phyloP scores from a whole-genome alignment of 75 land plant species.

The Sequoia sempervirens region DNA sequence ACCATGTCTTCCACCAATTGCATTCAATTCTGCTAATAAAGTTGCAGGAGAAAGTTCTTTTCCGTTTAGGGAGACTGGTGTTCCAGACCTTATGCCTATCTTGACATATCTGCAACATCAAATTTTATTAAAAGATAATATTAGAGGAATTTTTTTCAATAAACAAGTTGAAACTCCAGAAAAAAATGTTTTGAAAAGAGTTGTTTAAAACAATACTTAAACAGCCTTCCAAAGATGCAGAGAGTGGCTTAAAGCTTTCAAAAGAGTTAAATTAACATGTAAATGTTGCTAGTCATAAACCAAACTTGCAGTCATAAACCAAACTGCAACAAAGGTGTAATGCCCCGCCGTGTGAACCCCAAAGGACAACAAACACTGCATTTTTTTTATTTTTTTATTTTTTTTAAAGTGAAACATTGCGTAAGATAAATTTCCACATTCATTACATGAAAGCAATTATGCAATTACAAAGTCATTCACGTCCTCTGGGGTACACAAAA shows the following conservation, averaged over 20 bases:
- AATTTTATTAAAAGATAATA: background rate
- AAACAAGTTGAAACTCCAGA: background rate
- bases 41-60: constrained; percentile 78
- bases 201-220: background rate
- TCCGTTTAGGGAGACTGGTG: constrained; percentile 83
- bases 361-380: too few relatives aligned
- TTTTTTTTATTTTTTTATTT: too few relatives aligned
- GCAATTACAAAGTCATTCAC: too few relatives aligned
- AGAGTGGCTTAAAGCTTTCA: background rate
- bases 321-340: background rate
- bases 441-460: too few relatives aligned
- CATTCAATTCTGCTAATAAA: constrained; percentile 68
- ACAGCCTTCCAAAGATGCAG: background rate
- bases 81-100: constrained; percentile 73
- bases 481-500: too few relatives aligned
- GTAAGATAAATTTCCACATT: too few relatives aligned
- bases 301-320: too few relatives aligned
- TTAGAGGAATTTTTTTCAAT: background rate
- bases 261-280: background rate
- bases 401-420: too few relatives aligned
- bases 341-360: too few relatives aligned
- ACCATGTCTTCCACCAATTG: constrained; percentile 90
- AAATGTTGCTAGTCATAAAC: background rate
- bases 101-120: constrained; percentile 60
- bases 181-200: background rate